Conservation (phyloP, 495 filamentous ascomycete genomes). For the Polyplosphaeria fusca region DNA sequence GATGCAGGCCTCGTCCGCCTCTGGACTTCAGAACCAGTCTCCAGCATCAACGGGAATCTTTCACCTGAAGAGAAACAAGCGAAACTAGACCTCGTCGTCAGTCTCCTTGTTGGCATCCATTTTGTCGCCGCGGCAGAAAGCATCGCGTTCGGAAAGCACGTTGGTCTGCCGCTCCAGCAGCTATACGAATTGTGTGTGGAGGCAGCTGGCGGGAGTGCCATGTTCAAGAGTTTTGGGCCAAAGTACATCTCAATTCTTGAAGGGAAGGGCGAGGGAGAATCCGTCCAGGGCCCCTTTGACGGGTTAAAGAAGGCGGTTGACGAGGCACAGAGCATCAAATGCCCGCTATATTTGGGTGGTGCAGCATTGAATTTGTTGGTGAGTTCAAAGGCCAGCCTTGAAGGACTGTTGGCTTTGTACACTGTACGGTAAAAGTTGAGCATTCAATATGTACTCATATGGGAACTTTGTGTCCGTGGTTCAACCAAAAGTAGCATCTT, state of each 20-base stretch:
- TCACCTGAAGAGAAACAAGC: conserved; percentile 38
- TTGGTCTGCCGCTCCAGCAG: conserved; percentile 62
- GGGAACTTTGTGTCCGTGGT: conserved; percentile 34
- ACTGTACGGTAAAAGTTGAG: background rate
- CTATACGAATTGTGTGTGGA: conserved; percentile 65
- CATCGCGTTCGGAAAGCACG: conserved; percentile 59
- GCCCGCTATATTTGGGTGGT: conserved; percentile 26
- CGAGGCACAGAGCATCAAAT: conserved; percentile 29
- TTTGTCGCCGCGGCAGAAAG: conserved; percentile 64
- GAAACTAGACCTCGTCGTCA: conserved; percentile 53
- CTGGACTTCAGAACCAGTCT: conserved; percentile 50
- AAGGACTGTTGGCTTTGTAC: conserved; percentile 7
- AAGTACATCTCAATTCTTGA: conserved; percentile 48
- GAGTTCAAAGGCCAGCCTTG: background rate
- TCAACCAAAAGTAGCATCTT: conserved; percentile 56
- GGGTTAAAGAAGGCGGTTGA: conserved; percentile 16
- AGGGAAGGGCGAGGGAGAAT: conserved; percentile 11
- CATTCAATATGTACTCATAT: conserved; percentile 1
- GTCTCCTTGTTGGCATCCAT: conserved; percentile 62
- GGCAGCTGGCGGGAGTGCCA: conserved; percentile 64
- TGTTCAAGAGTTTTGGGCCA: conserved; percentile 57
- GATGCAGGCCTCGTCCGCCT: conserved; percentile 68
- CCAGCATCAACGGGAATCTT: conserved; percentile 36
- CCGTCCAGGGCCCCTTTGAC: conserved; percentile 1
- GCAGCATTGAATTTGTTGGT: conserved; percentile 15